Base-by-base conservation (phyloP, 148 eudicot species). In the Bassia scoparia region DNA sequence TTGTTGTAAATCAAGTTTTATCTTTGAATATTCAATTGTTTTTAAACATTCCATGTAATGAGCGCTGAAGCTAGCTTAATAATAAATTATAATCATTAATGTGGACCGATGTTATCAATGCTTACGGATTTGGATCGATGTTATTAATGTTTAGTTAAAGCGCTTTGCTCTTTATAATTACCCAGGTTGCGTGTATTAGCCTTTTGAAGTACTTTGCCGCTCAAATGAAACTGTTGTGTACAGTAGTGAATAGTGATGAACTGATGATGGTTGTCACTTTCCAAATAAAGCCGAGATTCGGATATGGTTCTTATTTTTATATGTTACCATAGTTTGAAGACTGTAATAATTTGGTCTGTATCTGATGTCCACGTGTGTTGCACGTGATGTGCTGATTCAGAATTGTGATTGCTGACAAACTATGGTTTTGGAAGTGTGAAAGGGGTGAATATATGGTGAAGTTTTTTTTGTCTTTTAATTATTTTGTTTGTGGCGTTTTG, bases 221-320 rank as follows among this genome's bases (percentile, higher is more conserved):
- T 69, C 62, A 33, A 29, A 17, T 38, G 33, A 4, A 9, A 29
- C 43, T 53, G 72, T 3, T 44, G 66, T 21, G 26, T 52, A 44
- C n/a, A n/a, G n/a, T n/a, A n/a, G n/a, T n/a, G n/a, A n/a, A n/a
- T n/a, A n/a, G n/a, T n/a, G n/a, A n/a, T n/a, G n/a, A n/a, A n/a
- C 16, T 59, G 66, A 14, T 9, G 37, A 76, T 33, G 5, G 61
- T 70, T 76, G 74, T 76, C 69, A 15, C 37, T 70, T 62, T 76
- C 74, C 46, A 34, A 37, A 31, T 48, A 70, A 76, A 70, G 63
- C 5, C 31, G 65, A 43, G n/a, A 41, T 55, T 29, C 12, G 46
- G 46, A 41, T 41, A 41, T 30, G 24, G 56, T 68, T 76, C 68
- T 73, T 60, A 31, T 69, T 76, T 76, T 18, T 55, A 56, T 27